Percentiles rank a stretch among this genome's conserved stretches.
Conservation (phyloP, 805 yeast genomes). For the Starmerella vaccinii region DNA sequence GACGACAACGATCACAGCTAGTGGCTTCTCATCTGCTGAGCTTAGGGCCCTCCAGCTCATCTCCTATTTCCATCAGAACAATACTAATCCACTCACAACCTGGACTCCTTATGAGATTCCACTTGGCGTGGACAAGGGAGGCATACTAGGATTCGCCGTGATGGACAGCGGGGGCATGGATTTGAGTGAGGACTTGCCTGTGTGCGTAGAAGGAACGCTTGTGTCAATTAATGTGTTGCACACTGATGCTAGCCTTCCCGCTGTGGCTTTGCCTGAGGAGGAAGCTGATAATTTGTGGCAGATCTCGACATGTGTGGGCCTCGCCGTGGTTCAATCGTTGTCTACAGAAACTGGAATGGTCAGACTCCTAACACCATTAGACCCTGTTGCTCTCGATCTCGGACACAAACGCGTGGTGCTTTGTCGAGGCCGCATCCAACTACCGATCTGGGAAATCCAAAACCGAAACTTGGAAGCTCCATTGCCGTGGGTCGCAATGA, state of each 20-base stretch:
- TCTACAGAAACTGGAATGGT: conserved; percentile 34
- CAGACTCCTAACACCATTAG: conserved; percentile 45
- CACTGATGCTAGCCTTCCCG: neutral
- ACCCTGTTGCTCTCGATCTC: conserved; percentile 20
- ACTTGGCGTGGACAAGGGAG: conserved; percentile 18
- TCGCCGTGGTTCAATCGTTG: conserved; percentile 60
- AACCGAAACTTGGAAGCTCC: conserved; percentile 26
- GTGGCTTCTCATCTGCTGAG: conserved; percentile 23
- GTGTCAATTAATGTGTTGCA: conserved; percentile 25
- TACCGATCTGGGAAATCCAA: conserved; percentile 50
- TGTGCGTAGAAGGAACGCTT: conserved; percentile 30
- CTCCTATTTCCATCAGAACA: conserved; percentile 26
- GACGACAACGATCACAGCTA: conserved; percentile 31
- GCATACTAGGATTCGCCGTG: conserved; percentile 19
- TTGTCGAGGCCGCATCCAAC: conserved; percentile 32
- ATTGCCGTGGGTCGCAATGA: conserved; percentile 39
- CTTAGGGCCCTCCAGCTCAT: conserved; percentile 25
- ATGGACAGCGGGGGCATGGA: conserved; percentile 26
- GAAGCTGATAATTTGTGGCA: conserved; percentile 12
- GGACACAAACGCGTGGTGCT: conserved; percentile 6
- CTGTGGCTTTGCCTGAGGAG: conserved; percentile 3
- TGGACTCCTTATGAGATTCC: conserved; percentile 29
- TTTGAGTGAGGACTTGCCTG: conserved; percentile 21
- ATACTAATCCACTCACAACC: conserved; percentile 29
- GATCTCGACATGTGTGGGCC: conserved; percentile 36